These are phyloP conservation scores for Neolentinus lepideus DNA, from an alignment of 1,284 basidiomycete genomes.

Conservation along the genomic window DNA sequence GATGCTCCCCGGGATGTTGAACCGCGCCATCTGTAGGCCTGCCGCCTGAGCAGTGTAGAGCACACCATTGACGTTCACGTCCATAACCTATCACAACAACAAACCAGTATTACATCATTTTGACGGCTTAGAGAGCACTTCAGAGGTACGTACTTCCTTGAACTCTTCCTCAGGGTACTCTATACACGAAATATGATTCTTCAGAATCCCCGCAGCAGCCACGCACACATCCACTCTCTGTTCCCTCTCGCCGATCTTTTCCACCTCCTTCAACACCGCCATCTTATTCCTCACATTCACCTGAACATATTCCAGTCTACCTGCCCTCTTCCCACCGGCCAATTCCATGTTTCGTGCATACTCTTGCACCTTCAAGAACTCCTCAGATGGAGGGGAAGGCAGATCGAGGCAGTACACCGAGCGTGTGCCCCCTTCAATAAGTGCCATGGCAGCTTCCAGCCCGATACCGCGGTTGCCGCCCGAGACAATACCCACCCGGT, in stretches of 20 bases:
- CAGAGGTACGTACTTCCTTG: conserved; percentile 41
- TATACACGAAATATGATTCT: conserved; percentile 53
- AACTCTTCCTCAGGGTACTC: conserved; percentile 69
- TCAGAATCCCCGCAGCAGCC: conserved; percentile 73
- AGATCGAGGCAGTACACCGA: conserved; percentile 76
- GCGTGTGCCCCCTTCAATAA: conserved; percentile 73
- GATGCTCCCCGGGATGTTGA: conserved; percentile 32
- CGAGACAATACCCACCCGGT: conserved; percentile 70
- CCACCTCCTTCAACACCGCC: conserved; percentile 44
- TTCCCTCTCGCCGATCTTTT: conserved; percentile 56
- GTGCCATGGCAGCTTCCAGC: conserved; percentile 73
- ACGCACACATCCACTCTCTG: conserved; percentile 68
- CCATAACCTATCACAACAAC: conserved; percentile 20
- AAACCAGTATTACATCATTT: neutral
- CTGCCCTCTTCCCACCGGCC: conserved; percentile 21
- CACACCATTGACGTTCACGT: conserved; percentile 35
- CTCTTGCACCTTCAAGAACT: conserved; percentile 53
- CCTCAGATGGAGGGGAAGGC: conserved; percentile 52
- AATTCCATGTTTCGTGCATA: conserved; percentile 38
- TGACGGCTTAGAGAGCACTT: neutral
- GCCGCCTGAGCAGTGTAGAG: conserved; percentile 34
- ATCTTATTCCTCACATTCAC: conserved; percentile 61
- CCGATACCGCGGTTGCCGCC: conserved; percentile 80
- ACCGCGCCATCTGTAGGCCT: conserved; percentile 30
- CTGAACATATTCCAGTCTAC: conserved; percentile 57